Evolutionary conservation across 495 filamentous ascomycete genomes (phyloP).

Genomic region (Collariella sp.): DNA sequence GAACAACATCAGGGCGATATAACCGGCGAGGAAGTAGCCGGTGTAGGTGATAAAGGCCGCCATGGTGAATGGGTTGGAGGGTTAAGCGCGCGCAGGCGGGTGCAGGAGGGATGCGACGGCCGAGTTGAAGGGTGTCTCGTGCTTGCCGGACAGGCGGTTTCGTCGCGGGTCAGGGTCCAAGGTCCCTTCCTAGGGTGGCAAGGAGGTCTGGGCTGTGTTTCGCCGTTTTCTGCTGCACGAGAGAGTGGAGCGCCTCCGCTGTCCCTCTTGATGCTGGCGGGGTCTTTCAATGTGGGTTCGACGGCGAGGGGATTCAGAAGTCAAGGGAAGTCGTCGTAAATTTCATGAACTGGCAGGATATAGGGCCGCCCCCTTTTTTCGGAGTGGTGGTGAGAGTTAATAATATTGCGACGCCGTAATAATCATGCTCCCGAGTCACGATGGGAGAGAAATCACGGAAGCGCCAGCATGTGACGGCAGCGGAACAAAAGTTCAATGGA

Average conservation of each 20-base stretch:
- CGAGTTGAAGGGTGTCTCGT: not conserved
- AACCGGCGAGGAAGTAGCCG: conserved; percentile 49
- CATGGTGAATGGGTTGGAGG: conserved; percentile 13
- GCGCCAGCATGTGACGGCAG: not conserved
- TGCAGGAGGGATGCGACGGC: not conserved
- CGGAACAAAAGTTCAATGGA: not conserved
- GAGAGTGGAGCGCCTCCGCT: not conserved
- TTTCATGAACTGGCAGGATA: not conserved
- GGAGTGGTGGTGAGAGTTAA: not conserved
- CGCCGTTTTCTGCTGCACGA: not conserved
- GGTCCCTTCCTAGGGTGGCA: not conserved
- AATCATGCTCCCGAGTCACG: not conserved
- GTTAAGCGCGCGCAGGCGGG: not conserved
- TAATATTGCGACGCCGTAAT: not conserved
- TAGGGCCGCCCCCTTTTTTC: not conserved
- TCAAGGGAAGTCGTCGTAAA: not conserved
- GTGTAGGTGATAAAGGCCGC: conserved; percentile 33
- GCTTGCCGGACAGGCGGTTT: not conserved
- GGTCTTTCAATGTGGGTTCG: not conserved
- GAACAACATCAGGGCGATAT: conserved; percentile 48
- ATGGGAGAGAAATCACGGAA: not conserved
- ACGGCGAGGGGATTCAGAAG: not conserved
- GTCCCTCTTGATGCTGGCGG: not conserved
- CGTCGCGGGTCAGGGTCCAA: not conserved
- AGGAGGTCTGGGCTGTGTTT: not conserved